Base-by-base conservation (phyloP, 495 filamentous ascomycete species). In the Bryoglossum gracile region DNA sequence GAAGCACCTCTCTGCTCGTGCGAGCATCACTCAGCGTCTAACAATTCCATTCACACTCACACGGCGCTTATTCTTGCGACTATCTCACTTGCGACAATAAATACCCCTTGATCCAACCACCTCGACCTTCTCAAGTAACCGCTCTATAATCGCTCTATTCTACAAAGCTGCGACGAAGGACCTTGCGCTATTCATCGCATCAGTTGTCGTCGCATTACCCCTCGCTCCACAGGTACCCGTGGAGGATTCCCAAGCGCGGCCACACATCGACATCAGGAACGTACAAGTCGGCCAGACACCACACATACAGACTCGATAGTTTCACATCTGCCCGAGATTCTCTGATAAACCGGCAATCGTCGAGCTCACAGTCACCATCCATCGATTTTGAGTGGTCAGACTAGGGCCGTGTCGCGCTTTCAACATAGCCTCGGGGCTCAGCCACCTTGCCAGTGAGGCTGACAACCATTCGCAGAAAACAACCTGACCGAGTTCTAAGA, bases 361-460 rank as follows among this genome's bases (percentile, higher is more conserved):
- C 41, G 25, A 43, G n/a, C 10, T 43, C 24, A n/a, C 35, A 36
- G 46, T 30, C 22, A 46, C 26, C 40, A 8, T 11, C 17, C 24
- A 32, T 4, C 42, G n/a, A 23, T 47, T 43, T 14, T 35, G 43
- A 46, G 36, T 51, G 47, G 30, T 23, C 48, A 13, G 5, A 13
- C 26, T 13, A 30, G 26, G 43, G 39, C 39, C 37, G 55, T 59
- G 42, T 52, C 49, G 49, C 49, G 24, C 30, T 46, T 53, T 43
- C 50, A 53, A 13, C 53, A 53, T 51, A 56, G 53, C 57, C 57
- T 51, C 57, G 38, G 48, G 53, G 53, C 57, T 56, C 50, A 53
- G 57, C 57, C 57, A 56, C 57, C 8, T 32, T 48, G 46, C 56
- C 46, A 34, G 33, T 42, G 47, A 54, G 54, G 53, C 53, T 54